Percentiles rank a stretch among this genome's conserved stretches.
Evolutionary conservation across 768 basidiomycete species (phyloP).

Genomic region (Tremella fuciformis): DNA sequence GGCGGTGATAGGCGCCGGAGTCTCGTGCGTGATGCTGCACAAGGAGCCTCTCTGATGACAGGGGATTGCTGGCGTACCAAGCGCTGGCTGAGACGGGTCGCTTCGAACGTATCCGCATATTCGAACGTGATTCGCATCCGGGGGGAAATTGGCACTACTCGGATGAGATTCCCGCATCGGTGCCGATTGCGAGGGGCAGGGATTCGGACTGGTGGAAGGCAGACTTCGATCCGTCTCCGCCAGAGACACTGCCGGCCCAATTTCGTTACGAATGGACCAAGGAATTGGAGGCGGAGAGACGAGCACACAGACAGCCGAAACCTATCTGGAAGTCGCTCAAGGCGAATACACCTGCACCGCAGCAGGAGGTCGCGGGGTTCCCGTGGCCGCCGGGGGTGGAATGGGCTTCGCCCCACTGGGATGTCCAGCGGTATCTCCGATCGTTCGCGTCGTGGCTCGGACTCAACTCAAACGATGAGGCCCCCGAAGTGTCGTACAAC

Average conservation of each 20-base stretch:
- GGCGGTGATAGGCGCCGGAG: constrained; percentile 34
- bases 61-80: constrained; percentile 18
- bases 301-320: constrained; percentile 15
- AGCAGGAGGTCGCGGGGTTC: constrained; percentile 20
- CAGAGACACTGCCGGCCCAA: neutral
- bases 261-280: constrained; percentile 3
- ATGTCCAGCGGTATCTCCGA: constrained; percentile 18
- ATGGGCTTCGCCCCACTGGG: constrained; percentile 20
- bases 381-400: constrained; percentile 19
- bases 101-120: constrained; percentile 18
- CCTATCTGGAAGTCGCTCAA: constrained; percentile 22
- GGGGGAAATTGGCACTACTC: constrained; percentile 37
- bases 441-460: constrained; percentile 34
- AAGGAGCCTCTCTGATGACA: neutral
- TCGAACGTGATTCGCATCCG: constrained; percentile 25
- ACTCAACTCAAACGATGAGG: constrained; percentile 55
- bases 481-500: constrained; percentile 51
- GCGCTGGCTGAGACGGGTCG: constrained; percentile 8
- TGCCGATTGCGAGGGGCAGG: constrained; percentile 12
- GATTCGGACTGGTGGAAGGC: constrained; percentile 23
- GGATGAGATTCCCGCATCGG: constrained; percentile 13
- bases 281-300: constrained; percentile 13
- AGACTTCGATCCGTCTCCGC: constrained; percentile 12
- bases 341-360: constrained; percentile 22
- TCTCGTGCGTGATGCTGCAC: constrained; percentile 13